phyloP scores from a whole-genome alignment of 495 filamentous ascomycete species.

The Chaetomium tenue region DNA sequence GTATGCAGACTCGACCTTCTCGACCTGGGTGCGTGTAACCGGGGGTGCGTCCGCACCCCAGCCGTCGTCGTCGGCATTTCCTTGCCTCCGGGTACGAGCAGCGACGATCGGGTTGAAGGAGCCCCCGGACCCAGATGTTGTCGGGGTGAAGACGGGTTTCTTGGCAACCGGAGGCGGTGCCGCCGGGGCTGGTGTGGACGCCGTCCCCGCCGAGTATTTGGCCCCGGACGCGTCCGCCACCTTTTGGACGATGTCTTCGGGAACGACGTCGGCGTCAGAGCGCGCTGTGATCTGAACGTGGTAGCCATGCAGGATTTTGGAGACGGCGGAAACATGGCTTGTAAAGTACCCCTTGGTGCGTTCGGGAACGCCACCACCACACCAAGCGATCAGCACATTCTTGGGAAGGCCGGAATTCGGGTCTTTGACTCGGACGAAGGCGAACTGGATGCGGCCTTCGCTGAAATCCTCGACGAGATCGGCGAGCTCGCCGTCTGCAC shows the following conservation, averaged over 20 bases:
- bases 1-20: conserved; percentile 91
- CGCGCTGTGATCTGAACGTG: conserved; percentile 96
- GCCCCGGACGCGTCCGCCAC: conserved; percentile 94
- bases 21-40: conserved; percentile 78
- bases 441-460: conserved; percentile 94
- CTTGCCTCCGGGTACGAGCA: conserved; percentile 48
- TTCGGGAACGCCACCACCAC: conserved; percentile 96
- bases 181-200: conserved; percentile 49
- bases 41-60: conserved; percentile 96
- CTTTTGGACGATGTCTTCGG: conserved; percentile 85
- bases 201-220: conserved; percentile 73
- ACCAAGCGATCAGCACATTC: conserved; percentile 93
- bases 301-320: conserved; percentile 91
- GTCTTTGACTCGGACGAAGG: conserved; percentile 93
- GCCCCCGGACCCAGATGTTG: conserved; percentile 60
- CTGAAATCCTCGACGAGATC: conserved; percentile 97
- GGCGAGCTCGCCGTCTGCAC: conserved; percentile 85
- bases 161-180: conserved; percentile 67
- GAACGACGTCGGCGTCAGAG: conserved; percentile 81
- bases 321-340: conserved; percentile 82
- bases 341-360: conserved; percentile 97
- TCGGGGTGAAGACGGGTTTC: conserved; percentile 88
- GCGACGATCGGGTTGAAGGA: conserved; percentile 63
- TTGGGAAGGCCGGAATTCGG: conserved; percentile 90
- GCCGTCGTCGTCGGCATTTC: conserved; percentile 65